Evolutionary conservation across 2,329 filamentous ascomycete species (phyloP).

Genomic region (Trichophyton verrucosum): DNA sequence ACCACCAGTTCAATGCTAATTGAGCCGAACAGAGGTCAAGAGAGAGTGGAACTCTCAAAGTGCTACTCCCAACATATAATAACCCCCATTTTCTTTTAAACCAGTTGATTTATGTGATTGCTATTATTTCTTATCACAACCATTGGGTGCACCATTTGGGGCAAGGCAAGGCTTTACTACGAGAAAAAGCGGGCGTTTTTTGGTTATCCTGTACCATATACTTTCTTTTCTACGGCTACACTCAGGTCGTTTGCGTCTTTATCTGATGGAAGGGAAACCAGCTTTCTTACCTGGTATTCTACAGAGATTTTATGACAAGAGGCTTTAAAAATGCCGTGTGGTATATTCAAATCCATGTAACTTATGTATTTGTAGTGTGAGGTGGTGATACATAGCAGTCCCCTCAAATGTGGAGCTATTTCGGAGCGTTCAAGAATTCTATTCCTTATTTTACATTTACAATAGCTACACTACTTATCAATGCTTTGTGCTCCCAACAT

Average conservation of each 20-base stretch:
- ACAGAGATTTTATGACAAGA: neutral
- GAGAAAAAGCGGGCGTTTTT: conserved; percentile 3
- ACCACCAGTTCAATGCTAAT: neutral
- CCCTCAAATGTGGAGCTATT: neutral
- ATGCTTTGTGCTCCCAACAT: neutral
- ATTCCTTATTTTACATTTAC: neutral
- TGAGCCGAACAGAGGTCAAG: neutral
- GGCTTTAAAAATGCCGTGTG: neutral
- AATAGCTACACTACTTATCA: neutral
- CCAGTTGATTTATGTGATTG: neutral
- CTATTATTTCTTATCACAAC: neutral
- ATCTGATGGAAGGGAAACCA: neutral
- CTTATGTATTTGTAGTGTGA: neutral
- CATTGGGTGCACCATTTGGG: neutral
- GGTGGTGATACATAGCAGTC: neutral
- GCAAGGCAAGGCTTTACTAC: neutral
- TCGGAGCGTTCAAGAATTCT: neutral
- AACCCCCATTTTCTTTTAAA: neutral
- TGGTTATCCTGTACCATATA: neutral
- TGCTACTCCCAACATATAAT: neutral
- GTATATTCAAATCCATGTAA: neutral
- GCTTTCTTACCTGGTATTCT: neutral
- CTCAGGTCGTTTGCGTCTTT: neutral
- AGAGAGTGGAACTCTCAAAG: neutral
- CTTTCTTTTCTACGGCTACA: neutral